Evolutionary conservation across 768 basidiomycete genomes (phyloP), one percentile per base, ranked within the genome.

Genomic region (Termitomyces sp.): DNA sequence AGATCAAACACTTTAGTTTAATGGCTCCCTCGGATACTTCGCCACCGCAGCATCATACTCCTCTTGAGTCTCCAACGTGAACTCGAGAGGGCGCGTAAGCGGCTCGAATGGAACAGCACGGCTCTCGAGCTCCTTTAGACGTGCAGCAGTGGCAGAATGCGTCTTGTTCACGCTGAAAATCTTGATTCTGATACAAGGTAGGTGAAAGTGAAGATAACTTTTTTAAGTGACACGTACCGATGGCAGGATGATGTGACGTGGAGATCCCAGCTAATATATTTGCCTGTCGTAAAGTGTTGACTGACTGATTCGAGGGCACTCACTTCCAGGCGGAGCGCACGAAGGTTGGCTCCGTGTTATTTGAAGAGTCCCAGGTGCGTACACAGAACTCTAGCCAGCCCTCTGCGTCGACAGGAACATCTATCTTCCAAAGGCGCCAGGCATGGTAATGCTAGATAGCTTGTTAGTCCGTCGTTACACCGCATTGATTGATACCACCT

Each of bases 311-410:
- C 50, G 8, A n/a, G 16, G 31, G 0, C 27, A 69, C 79, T 58
- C 59, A 81, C 81, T 82, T 82, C 81, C 80, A 81, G 4, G 81
- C 76, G 7, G 80, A 81, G 47, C 81, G 77, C 16, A 82, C 78
- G 58, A 76, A 79, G 13, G 81, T 82, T 18, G 81, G 81, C 66
- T 83, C 78, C 3, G 81, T 83, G 63, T 84, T 83, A 68, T 79
- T 79, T 8, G 80, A 79, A n/a, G 79, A 80, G 61, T 83, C 81
- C 81, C 82, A 84, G 0, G 78, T 77, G 51, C 81, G 77, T 22
- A 79, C 80, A 57, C 78, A 79, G 69, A 83, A 78, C 61, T 83
- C 81, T 39, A 82, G 73, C 80, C 81, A 83, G 6, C 81, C 81
- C 62, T 84, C 80, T 4, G 81, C 81, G 44, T 80, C 78, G 41